Percentiles rank a stretch among this genome's conserved stretches.
phyloP scores from a whole-genome alignment of 1,284 basidiomycete genomes.

The Apiotrichum mycotoxinovorans region DNA sequence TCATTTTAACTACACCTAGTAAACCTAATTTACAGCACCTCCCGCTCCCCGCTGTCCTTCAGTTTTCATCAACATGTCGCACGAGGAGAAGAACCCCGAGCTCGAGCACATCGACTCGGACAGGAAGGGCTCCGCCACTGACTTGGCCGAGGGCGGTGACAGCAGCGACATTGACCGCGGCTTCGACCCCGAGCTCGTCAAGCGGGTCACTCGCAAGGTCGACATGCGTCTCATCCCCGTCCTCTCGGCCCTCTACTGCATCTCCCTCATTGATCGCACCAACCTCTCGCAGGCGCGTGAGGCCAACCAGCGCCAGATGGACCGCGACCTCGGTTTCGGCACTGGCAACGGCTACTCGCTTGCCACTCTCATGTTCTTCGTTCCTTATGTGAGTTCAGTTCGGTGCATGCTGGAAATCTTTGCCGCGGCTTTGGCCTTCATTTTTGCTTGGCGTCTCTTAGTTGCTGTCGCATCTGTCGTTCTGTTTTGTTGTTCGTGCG shows the following conservation, averaged over 20 bases:
- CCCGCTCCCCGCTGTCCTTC: too few species aligned
- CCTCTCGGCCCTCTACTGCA: slow-evolving; percentile 10
- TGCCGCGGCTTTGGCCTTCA: neutral
- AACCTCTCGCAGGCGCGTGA: slow-evolving; percentile 23
- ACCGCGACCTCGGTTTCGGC: slow-evolving; percentile 20
- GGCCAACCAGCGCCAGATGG: slow-evolving; percentile 24
- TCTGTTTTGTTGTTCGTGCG: too few species aligned
- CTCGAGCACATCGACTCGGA: too few species aligned
- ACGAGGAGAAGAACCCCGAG: too few species aligned
- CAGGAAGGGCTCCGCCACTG: too few species aligned
- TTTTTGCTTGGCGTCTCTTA: too few species aligned
- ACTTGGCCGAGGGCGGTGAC: neutral
- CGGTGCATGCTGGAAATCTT: neutral
- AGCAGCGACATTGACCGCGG: neutral
- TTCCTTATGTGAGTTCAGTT: slow-evolving; percentile 33
- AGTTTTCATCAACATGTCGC: too few species aligned
- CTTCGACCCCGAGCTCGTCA: slow-evolving; percentile 6
- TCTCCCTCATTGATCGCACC: slow-evolving; percentile 20
- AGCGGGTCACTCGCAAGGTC: neutral
- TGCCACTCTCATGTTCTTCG: slow-evolving; percentile 43
- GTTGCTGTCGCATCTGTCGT: too few species aligned
- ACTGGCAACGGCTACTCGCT: slow-evolving; percentile 47
- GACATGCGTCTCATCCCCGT: slow-evolving; percentile 16
- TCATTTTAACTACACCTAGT: too few species aligned
- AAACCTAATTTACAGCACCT: too few species aligned